Base-by-base conservation (phyloP, 1,284 basidiomycete genomes). In the Tilletia indica region DNA sequence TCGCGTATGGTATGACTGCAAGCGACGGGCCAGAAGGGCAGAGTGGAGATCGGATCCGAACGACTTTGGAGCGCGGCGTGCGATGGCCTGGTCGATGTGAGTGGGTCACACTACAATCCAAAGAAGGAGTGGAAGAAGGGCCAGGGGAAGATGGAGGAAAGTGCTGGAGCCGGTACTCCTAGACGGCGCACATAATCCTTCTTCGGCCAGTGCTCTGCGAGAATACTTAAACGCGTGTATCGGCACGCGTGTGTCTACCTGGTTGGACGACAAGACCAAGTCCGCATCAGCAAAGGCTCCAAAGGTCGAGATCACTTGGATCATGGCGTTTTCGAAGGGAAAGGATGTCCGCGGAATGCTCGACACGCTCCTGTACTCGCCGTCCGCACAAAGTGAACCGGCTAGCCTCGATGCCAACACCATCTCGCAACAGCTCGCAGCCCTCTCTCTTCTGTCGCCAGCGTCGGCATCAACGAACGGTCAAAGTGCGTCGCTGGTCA, bases 121-220 rank as follows among this genome's bases (percentile, higher is more conserved):
- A 45, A 14, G 9, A 45, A 14, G 14, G 42, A 45, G 9, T 19
- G 42, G 19, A 67, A 45, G 68, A 69, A 45, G 68, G 19, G 47
- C n/a, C 14, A n/a, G 19, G 8, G 25, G 61, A 48, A 31, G 39
- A 21, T 25, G 68, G 21, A 36, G 42, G 11, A 9, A 9, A 25
- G 58, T 42, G 56, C 61, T 51, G 12, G 49, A 21, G 11, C 31
- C 34, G 3, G 85, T 94, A 4, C 87, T 99, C 6, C 90, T 91
- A 1, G 97, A 99, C 81, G 97, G 97, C 3, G 96, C 97, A 0
- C 97, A 99, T 84, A 99, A 99, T 81, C 86, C 90, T n/a, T 90
- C 92, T 4, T 94, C 94, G 0, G 89, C 93, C 0, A 76, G 83
- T 21, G 89, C 89, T 0, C 88, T 99, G 8, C 87, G 90, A 0